These are phyloP conservation scores for Coniochaeta sp. DNA, from an alignment of 2,329 filamentous ascomycete genomes.

Conservation along the genomic window DNA sequence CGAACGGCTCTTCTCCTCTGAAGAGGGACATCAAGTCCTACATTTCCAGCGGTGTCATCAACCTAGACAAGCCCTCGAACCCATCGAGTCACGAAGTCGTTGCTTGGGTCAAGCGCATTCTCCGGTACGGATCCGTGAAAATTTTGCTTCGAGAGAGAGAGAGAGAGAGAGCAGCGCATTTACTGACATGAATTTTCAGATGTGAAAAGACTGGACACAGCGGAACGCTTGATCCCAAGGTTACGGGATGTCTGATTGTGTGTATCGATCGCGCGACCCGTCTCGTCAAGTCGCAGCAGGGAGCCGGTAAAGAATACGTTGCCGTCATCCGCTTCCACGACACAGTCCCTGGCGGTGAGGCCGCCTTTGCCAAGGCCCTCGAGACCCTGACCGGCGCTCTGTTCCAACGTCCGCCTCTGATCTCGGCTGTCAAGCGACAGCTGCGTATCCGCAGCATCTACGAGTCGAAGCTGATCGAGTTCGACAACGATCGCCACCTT, in stretches of 20 bases:
- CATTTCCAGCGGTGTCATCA: constrained; percentile 95
- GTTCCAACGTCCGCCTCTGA: constrained; percentile 93
- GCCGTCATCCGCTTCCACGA: constrained; percentile 93
- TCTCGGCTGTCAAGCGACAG: constrained; percentile 97
- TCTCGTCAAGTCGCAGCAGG: constrained; percentile 97
- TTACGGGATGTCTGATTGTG: constrained; percentile 47
- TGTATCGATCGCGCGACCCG: constrained; percentile 89
- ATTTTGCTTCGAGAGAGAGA: too few species aligned
- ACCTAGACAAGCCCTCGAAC: constrained; percentile 96
- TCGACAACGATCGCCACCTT: constrained; percentile 95
- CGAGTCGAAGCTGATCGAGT: constrained; percentile 94
- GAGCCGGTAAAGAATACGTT: constrained; percentile 98
- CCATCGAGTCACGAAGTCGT: constrained; percentile 98
- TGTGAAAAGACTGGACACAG: constrained; percentile 97
- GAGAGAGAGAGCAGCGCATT: too few species aligned
- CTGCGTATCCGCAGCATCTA: constrained; percentile 97
- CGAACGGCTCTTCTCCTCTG: constrained; percentile 82
- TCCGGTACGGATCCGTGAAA: constrained; percentile 56
- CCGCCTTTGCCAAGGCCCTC: constrained; percentile 85
- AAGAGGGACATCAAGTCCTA: constrained; percentile 96
- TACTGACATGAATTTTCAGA: constrained; percentile 31
- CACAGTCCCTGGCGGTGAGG: constrained; percentile 86
- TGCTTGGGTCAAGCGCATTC: constrained; percentile 97
- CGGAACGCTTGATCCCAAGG: constrained; percentile 95
- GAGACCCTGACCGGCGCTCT: constrained; percentile 95